phyloP scores from a whole-genome alignment of 2,329 filamentous ascomycete genomes.

The Raffaelea ambrosiae region DNA sequence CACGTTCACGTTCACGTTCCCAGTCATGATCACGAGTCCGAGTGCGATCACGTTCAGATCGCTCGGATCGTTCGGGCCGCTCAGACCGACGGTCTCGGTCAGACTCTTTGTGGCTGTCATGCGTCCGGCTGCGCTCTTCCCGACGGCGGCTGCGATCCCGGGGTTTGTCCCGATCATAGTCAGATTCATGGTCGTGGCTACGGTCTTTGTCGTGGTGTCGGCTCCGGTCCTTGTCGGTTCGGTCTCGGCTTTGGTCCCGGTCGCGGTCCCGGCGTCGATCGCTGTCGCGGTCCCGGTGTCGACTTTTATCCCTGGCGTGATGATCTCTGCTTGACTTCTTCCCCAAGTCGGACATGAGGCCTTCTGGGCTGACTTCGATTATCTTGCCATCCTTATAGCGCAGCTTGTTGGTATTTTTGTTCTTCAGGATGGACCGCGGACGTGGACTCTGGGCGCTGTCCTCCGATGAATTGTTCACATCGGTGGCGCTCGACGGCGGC shows the following conservation, averaged over 20 bases:
- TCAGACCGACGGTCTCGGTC: conserved; percentile 14
- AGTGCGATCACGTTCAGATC: conserved; percentile 12
- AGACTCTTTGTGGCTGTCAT: conserved; percentile 25
- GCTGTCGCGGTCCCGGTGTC: conserved; percentile 20
- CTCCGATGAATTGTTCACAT: conserved; percentile 21
- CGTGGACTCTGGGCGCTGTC: conserved; percentile 16
- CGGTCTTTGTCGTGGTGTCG: conserved; percentile 31
- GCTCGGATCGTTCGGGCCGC: conserved; percentile 2
- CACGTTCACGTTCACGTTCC: conserved; percentile 17
- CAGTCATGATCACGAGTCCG: conserved; percentile 23
- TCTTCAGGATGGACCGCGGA: conserved; percentile 55
- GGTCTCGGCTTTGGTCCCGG: conserved; percentile 16
- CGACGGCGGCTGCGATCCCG: conserved; percentile 35
- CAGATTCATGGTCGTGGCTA: no score
- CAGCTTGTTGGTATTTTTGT: conserved; percentile 49
- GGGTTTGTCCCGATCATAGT: conserved; percentile 28
- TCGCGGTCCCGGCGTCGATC: conserved; percentile 18
- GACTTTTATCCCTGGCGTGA: conserved; percentile 2
- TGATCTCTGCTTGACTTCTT: neutral
- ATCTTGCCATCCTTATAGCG: conserved; percentile 40
- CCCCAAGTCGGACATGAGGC: conserved; percentile 6
- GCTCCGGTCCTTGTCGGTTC: conserved; percentile 15
- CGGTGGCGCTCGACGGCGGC: conserved; percentile 17
- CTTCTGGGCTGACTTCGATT: conserved; percentile 29
- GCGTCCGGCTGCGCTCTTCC: conserved; percentile 32